Percentiles rank a stretch among this genome's conserved stretches.
Conservation (phyloP, 352 stramenopile species). For the Pythium sukuiense region DNA sequence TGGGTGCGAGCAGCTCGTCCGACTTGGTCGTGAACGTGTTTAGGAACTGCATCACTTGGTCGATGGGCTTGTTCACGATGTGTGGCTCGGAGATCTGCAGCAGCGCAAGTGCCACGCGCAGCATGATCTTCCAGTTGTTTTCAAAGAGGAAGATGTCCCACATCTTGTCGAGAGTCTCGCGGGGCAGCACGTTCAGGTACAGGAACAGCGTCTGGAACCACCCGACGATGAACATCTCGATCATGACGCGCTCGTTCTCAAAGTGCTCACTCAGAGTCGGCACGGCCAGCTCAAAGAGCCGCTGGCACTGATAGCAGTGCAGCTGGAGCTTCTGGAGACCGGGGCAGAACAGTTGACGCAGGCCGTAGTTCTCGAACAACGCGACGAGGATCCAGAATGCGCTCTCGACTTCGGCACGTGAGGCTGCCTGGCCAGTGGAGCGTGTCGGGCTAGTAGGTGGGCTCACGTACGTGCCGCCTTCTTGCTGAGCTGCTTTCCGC, state of each 20-base stretch:
- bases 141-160: slow-evolving; percentile 88
- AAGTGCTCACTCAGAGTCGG: slow-evolving; percentile 71
- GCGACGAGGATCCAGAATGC: slow-evolving; percentile 82
- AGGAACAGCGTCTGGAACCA: slow-evolving; percentile 90
- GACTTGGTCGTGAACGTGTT: slow-evolving; percentile 74
- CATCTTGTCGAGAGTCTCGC: slow-evolving; percentile 69
- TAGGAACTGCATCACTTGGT: slow-evolving; percentile 87
- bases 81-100: slow-evolving; percentile 64
- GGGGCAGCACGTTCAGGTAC: slow-evolving; percentile 81
- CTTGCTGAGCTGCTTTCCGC: slow-evolving; percentile 14
- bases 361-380: slow-evolving; percentile 78
- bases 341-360: slow-evolving; percentile 79
- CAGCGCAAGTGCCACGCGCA: slow-evolving; percentile 67
- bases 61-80: slow-evolving; percentile 67
- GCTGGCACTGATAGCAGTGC: slow-evolving; percentile 81
- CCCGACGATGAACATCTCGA: slow-evolving; percentile 87
- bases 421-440: slow-evolving; percentile 35
- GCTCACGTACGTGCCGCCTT: slow-evolving; percentile 6
- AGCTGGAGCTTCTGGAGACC: slow-evolving; percentile 69
- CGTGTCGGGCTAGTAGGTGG: slow-evolving; percentile 33
- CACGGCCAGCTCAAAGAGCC: slow-evolving; percentile 56
- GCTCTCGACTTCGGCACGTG: slow-evolving; percentile 56
- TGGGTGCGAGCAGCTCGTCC: slow-evolving; percentile 54
- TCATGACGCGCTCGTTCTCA: slow-evolving; percentile 69
- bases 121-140: slow-evolving; percentile 86